Evolutionary conservation across 1,284 basidiomycete genomes (phyloP).

Genomic region (Violaceomyces palustris): DNA sequence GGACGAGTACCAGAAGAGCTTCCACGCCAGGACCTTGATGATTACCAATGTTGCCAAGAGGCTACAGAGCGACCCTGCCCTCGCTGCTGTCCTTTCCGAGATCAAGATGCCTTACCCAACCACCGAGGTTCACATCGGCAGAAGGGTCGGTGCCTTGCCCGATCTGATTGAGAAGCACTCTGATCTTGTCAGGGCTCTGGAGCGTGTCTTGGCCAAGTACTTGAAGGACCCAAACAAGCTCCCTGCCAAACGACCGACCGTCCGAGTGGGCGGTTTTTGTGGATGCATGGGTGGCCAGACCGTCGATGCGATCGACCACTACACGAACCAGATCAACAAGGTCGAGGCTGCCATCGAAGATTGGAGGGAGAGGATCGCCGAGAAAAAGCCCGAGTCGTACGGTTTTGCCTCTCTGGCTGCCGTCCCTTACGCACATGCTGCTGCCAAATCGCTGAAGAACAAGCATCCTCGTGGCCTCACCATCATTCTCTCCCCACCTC

Average conservation of each 20-base stretch:
- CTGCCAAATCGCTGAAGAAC: slow-evolving; percentile 30
- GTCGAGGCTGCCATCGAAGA: slow-evolving; percentile 55
- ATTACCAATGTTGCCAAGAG: slow-evolving; percentile 66
- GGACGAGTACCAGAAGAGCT: slow-evolving; percentile 42
- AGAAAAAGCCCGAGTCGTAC: slow-evolving; percentile 43
- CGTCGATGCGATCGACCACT: slow-evolving; percentile 52
- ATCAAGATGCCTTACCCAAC: slow-evolving; percentile 69
- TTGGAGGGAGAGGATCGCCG: slow-evolving; percentile 37
- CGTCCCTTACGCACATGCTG: slow-evolving; percentile 46
- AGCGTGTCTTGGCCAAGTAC: slow-evolving; percentile 75
- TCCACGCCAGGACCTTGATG: slow-evolving; percentile 63
- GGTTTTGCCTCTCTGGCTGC: slow-evolving; percentile 49
- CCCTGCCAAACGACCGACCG: slow-evolving; percentile 68
- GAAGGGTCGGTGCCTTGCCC: slow-evolving; percentile 68
- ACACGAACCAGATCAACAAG: slow-evolving; percentile 38
- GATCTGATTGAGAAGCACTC: slow-evolving; percentile 80
- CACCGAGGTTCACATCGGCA: slow-evolving; percentile 74
- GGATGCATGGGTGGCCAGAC: slow-evolving; percentile 69
- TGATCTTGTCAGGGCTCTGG: slow-evolving; percentile 74
- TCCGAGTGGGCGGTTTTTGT: slow-evolving; percentile 66
- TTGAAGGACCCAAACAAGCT: slow-evolving; percentile 69
- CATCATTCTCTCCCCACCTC: slow-evolving; percentile 41
- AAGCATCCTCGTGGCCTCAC: slow-evolving; percentile 34
- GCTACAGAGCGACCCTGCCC: slow-evolving; percentile 60
- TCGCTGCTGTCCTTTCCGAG: slow-evolving; percentile 63